Percentiles rank a stretch among this genome's conserved stretches.
These are phyloP conservation scores for Penicillium sp. DNA, from an alignment of 2,329 filamentous ascomycete genomes.

Conservation along the genomic window DNA sequence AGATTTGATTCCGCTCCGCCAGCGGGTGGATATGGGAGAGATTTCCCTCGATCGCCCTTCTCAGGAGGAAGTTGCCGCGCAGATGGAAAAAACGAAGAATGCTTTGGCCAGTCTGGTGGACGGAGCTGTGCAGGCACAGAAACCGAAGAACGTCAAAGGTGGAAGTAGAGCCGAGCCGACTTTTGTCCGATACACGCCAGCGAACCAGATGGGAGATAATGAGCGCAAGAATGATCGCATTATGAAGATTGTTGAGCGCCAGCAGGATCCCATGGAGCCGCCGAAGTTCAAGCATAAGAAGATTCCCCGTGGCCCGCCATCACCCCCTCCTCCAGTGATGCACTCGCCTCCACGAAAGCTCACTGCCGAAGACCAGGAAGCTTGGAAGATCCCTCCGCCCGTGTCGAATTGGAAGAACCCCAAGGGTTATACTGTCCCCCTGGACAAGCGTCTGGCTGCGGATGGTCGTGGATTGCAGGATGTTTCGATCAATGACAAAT, in stretches of 20 bases:
- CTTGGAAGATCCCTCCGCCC: slow-evolving; percentile 86
- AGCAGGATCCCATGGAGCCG: slow-evolving; percentile 92
- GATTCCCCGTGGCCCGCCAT: slow-evolving; percentile 87
- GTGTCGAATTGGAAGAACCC: slow-evolving; percentile 99
- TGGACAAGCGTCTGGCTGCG: slow-evolving; percentile 92
- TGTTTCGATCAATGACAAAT: slow-evolving; percentile 96
- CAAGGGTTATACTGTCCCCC: slow-evolving; percentile 92
- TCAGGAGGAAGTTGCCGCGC: slow-evolving; percentile 77
- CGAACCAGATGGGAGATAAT: slow-evolving; percentile 90
- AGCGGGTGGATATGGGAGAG: slow-evolving; percentile 89
- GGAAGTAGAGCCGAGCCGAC: slow-evolving; percentile 80
- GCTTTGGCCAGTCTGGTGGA: slow-evolving; percentile 79
- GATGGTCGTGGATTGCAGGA: slow-evolving; percentile 91
- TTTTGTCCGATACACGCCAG: slow-evolving; percentile 92
- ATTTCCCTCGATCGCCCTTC: slow-evolving; percentile 81
- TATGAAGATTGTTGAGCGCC: slow-evolving; percentile 95
- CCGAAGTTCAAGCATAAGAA: slow-evolving; percentile 99
- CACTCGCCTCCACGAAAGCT: slow-evolving; percentile 92
- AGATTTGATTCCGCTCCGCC: slow-evolving; percentile 88
- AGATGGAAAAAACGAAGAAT: slow-evolving; percentile 83
- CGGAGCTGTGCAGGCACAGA: slow-evolving; percentile 85
- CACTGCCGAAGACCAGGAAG: slow-evolving; percentile 94
- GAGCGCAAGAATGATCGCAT: slow-evolving; percentile 88
- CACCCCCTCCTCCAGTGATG: slow-evolving; percentile 89
- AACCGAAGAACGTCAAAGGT: slow-evolving; percentile 89